Base-by-base conservation (phyloP, 345 rosid species). In the Ceriops decandra region DNA sequence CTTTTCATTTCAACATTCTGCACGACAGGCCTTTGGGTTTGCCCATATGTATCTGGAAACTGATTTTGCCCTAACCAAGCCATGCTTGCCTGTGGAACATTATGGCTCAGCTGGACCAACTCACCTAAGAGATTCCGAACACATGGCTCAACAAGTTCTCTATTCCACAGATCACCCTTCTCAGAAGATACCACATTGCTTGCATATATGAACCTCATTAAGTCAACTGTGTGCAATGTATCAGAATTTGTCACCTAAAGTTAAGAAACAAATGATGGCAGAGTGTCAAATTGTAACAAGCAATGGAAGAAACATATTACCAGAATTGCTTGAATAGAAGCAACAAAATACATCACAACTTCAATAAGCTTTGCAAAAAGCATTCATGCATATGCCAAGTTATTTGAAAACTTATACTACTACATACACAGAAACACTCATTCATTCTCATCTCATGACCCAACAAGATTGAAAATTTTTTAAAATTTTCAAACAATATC, bases 1-100 rank as follows among this genome's bases (percentile, higher is more conserved):
- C 85, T 87, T 87, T 86, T 95, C 96, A 90, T 87, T 83, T 90
- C 90, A 75, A 83, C 57, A 21, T 75, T 77, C 53, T 79, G 82
- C 58, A 82, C 81, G 51, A 47, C 72, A 13, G 88, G 69, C 70
- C 86, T 77, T 1, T 79, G 66, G 8, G 61, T 54, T 78, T 84
- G 87, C n/a, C 69, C 86, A 83, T 77, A 49, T 78, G 77, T 66
- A 68, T 82, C 84, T 22, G 70, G 58, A 59, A 67, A 77, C 76
- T 81, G 85, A 72, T 74, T 79, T 64, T 81, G 81, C 22, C 63
- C 66, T 0, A 80, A 63, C 10, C 75, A 78, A 62, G 68, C 69
- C 72, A 56, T 67, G 67, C 67, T 81, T 27, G 74, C 62, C 21
- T 58, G 81, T 10, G 72, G 66, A 68, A 76, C 49, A 56, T 70